Evolutionary conservation across 78 protist genomes (phyloP), one percentile per base, ranked within the genome.

Genomic region (Dictyostelium intermedium): DNA sequence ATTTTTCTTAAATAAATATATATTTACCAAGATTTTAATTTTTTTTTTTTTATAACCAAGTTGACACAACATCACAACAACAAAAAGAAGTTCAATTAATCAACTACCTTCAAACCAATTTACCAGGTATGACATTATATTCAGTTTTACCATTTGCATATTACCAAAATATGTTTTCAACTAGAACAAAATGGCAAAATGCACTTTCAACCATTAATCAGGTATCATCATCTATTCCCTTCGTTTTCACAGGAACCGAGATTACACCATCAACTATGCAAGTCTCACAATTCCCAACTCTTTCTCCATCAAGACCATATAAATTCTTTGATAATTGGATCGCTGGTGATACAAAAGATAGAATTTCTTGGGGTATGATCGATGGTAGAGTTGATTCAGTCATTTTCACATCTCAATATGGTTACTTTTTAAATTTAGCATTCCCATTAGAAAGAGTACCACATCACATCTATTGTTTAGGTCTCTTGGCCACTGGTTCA

Each of bases 351-450:
- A 53, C 91, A 2, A 47, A 13, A 18, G 41, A 79, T 23, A 41
- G 74, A n/a, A 85, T 85, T n/a, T 66, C 83, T 1, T 85, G 91
- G 91, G 91, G 91, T 45, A 72, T 85, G 82, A 85, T 85, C 11
- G 76, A 41, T 66, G 79, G 79, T 27, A 43, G 83, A 30, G 70
- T 53, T 39, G 61, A 70, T 13, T 13, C 60, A 6, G 37, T 13
- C 10, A 73, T 85, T 32, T 85, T 74, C 37, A 41, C 60, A 6
- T 45, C 82, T 8, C 53, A 79, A n/a, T 43, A 70, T 70, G 91
- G 91, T 35, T 85, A 85, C 61, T 35, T 74, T 35, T 53, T 85
- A 30, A 85, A 85, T 53, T 35, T 85, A 6, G 34, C 53, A 25
- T 85, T 47, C 16, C 91, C 91, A 45, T 53, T 85, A 32, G 91